Conservation (phyloP, 129 eudicot species). For the Logfia minima region DNA sequence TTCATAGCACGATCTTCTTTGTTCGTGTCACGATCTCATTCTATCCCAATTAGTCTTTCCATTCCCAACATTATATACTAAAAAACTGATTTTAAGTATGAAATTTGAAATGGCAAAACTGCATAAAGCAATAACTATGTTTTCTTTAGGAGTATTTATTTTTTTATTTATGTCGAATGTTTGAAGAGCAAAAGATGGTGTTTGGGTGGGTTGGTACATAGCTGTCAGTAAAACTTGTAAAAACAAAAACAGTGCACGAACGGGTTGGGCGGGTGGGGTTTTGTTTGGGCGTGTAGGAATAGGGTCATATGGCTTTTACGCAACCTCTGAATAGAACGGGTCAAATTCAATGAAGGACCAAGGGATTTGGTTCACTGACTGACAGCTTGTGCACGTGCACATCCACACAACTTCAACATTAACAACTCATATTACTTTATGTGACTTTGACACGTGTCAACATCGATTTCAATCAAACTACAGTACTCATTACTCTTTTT, state of each 20-base stretch:
- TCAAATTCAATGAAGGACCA: not conserved
- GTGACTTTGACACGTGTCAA: no score
- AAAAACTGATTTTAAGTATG: no score
- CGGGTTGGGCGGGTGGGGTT: slow-evolving; percentile 15
- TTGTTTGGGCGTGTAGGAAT: slow-evolving; percentile 16
- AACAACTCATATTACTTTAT: not conserved
- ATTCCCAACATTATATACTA: no score
- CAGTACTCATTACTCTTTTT: no score
- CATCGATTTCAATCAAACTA: no score
- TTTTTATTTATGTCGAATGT: not conserved
- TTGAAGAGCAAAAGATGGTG: not conserved
- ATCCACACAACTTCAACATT: not conserved
- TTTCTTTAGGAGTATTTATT: not conserved
- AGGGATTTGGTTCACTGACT: slow-evolving; percentile 11
- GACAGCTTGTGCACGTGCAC: slow-evolving; percentile 28
- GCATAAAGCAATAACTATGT: no score
- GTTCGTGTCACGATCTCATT: no score
- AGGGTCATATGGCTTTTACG: not conserved
- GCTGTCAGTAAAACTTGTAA: not conserved
- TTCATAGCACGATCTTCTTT: no score
- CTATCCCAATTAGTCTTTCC: no score
- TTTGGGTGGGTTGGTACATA: slow-evolving; percentile 1
- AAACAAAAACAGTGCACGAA: slow-evolving; percentile 4
- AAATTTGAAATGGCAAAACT: no score
- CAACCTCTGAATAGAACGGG: slow-evolving; percentile 1